Evolutionary conservation across 148 eudicot species (phyloP).

Genomic region (Vaccinium macrocarpon): DNA sequence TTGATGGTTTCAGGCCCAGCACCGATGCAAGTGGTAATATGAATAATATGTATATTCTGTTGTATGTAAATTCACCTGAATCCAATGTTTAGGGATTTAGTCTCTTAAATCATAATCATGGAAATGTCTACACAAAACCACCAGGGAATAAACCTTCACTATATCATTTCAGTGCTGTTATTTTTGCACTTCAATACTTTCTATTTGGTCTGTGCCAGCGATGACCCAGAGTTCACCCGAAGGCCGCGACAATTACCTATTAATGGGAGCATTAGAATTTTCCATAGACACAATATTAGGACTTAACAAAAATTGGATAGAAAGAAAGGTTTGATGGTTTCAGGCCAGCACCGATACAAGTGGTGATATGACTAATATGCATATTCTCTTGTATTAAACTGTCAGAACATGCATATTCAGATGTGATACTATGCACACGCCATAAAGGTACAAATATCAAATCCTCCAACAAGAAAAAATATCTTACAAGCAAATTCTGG

Average conservation of each 20-base stretch:
- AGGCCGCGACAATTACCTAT: background rate
- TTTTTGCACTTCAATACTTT: background rate
- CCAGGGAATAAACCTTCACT: background rate
- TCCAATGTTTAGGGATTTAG: slow-evolving; percentile 14
- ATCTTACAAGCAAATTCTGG: slow-evolving; percentile 63
- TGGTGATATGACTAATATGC: background rate
- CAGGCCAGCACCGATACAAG: background rate
- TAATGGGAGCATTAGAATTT: background rate
- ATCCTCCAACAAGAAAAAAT: background rate
- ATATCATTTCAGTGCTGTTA: background rate
- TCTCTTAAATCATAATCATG: slow-evolving; percentile 3
- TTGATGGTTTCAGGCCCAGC: background rate
- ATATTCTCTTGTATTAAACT: background rate
- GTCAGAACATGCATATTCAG: background rate
- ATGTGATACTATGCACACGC: background rate
- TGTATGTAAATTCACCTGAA: slow-evolving; percentile 94
- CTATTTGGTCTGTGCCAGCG: background rate
- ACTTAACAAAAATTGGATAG: background rate
- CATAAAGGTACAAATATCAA: background rate
- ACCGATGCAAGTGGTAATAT: background rate
- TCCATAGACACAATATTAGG: background rate
- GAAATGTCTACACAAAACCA: background rate
- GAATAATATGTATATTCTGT: too few relatives aligned
- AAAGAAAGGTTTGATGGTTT: background rate
- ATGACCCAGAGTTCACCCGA: background rate